phyloP scores from a whole-genome alignment of 176 grass and related monocot genomes.

The maize (Zea mays) region Zm-B73-REFERENCE-NAM-5.0 NC_050097.1:92364501-92365000 shows the following conservation, averaged over 20 bases:
- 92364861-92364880: too few species aligned
- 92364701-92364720: constrained; percentile 71
- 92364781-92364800: too few species aligned
- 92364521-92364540: constrained; percentile 78
- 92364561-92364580: constrained; percentile 29
- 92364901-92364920: too few species aligned
- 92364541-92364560: constrained; percentile 87
- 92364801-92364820: too few species aligned
- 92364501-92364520: constrained; percentile 96
- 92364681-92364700: constrained; percentile 52
- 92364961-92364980: not conserved
- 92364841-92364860: too few species aligned
- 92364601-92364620: constrained; percentile 35
- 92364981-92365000: not conserved
- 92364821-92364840: too few species aligned
- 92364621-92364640: constrained; percentile 87
- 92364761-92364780: too few species aligned
- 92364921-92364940: not conserved
- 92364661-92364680: constrained; percentile 48
- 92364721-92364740: constrained; percentile 23
- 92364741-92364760: not conserved
- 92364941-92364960: not conserved
- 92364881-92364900: too few species aligned
- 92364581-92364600: constrained; percentile 19
- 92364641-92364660: constrained; percentile 86